These are phyloP conservation scores for Tolypocladium sp. DNA, from an alignment of 2,329 filamentous ascomycete genomes.

Conservation along the genomic window DNA sequence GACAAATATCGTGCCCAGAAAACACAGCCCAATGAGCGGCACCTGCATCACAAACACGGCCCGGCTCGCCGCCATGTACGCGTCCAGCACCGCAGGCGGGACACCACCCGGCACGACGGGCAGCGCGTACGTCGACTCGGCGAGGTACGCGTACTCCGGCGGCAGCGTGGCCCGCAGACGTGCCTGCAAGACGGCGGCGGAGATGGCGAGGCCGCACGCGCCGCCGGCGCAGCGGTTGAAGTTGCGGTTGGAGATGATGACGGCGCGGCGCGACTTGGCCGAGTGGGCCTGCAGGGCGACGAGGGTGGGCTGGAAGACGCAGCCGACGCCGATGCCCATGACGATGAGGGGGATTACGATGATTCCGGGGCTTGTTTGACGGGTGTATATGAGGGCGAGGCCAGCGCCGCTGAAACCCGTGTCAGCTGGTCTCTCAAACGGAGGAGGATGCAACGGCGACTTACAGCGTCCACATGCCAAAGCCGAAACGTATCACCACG, in stretches of 20 bases:
- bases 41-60: constrained; percentile 48
- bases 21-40: constrained; percentile 24
- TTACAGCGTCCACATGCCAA: constrained; percentile 24
- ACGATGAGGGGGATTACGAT: constrained; percentile 37
- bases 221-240: constrained; percentile 51
- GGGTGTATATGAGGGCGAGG: constrained; percentile 39
- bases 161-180: constrained; percentile 16
- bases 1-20: constrained; percentile 27
- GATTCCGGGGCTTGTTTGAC: constrained; percentile 31
- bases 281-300: constrained; percentile 44
- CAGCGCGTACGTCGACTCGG: constrained; percentile 18
- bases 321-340: constrained; percentile 25
- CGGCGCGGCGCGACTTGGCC: constrained; percentile 46
- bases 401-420: constrained; percentile 33
- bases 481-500: constrained; percentile 42
- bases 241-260: constrained; percentile 54
- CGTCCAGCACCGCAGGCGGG: constrained; percentile 11
- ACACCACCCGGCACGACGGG: constrained; percentile 8
- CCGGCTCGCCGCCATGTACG: constrained; percentile 44
- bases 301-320: constrained; percentile 34
- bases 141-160: constrained; percentile 12
- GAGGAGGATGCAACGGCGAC: background rate
- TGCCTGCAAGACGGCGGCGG: constrained; percentile 37
- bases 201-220: constrained; percentile 47
- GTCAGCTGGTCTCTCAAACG: background rate